phyloP scores from a whole-genome alignment of 2,329 filamentous ascomycete genomes.

The Uncinocarpus reesii region DNA sequence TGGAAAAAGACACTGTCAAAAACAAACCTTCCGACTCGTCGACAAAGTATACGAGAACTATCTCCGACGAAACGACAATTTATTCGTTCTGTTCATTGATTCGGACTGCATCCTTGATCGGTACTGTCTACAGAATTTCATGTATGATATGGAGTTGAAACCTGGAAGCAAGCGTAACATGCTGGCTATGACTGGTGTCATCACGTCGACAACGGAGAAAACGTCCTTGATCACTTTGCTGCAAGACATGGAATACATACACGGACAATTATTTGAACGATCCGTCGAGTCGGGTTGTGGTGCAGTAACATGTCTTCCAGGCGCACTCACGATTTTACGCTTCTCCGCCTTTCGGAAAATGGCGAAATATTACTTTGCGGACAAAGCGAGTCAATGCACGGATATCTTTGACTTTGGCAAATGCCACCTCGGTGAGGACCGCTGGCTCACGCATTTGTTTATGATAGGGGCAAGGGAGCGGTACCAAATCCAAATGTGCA shows the following conservation, averaged over 20 bases:
- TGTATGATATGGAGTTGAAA: slow-evolving; percentile 97
- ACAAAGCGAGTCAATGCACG: slow-evolving; percentile 89
- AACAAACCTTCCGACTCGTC: slow-evolving; percentile 83
- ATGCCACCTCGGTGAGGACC: slow-evolving; percentile 86
- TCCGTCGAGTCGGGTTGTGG: slow-evolving; percentile 92
- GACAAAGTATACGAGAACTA: slow-evolving; percentile 87
- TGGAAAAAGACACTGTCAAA: slow-evolving; percentile 88
- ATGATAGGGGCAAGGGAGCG: slow-evolving; percentile 93
- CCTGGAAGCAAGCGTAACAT: slow-evolving; percentile 85
- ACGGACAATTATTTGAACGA: slow-evolving; percentile 90
- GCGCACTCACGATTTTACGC: slow-evolving; percentile 87
- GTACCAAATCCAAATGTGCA: slow-evolving; percentile 97
- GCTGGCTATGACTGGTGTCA: slow-evolving; percentile 95
- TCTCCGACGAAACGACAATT: slow-evolving; percentile 73
- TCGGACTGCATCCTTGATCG: slow-evolving; percentile 91
- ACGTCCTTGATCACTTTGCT: slow-evolving; percentile 83
- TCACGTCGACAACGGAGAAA: slow-evolving; percentile 83
- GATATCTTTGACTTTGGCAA: slow-evolving; percentile 96
- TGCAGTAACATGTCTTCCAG: slow-evolving; percentile 86
- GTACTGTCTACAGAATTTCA: slow-evolving; percentile 90
- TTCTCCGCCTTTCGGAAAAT: slow-evolving; percentile 94
- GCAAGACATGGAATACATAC: slow-evolving; percentile 97
- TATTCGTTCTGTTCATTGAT: slow-evolving; percentile 95
- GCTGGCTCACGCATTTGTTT: slow-evolving; percentile 95
- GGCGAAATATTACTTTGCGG: slow-evolving; percentile 97